phyloP scores from a whole-genome alignment of 2,329 filamentous ascomycete genomes.

The Ilyonectria robusta region DNA sequence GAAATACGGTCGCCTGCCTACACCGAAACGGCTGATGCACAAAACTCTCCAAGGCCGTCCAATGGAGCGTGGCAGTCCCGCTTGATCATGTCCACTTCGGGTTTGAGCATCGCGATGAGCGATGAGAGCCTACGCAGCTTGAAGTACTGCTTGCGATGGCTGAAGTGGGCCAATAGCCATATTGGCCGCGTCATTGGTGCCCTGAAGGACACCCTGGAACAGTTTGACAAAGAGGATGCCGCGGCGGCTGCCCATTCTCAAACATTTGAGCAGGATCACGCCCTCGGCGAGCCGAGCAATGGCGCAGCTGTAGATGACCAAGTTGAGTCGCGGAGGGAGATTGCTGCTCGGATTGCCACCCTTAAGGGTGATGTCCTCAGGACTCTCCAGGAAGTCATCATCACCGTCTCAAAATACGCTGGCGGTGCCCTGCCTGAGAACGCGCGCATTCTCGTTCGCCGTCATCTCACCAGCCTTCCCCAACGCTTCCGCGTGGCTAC shows the following conservation, averaged over 20 bases:
- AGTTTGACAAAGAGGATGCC: conserved; percentile 77
- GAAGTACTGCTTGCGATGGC: conserved; percentile 85
- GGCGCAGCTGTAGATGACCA: conserved; percentile 29
- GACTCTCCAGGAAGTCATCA: conserved; percentile 84
- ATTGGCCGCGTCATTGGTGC: conserved; percentile 82
- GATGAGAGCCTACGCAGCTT: conserved; percentile 88
- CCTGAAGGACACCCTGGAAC: conserved; percentile 81
- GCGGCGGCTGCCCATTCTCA: conserved; percentile 26
- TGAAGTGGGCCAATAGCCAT: conserved; percentile 86
- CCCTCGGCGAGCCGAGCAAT: conserved; percentile 16
- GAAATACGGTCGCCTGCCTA: conserved; percentile 83
- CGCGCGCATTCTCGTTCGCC: conserved; percentile 84
- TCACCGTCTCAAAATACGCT: conserved; percentile 89
- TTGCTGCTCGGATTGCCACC: conserved; percentile 75
- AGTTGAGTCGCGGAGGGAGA: conserved; percentile 56
- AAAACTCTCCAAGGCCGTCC: conserved; percentile 49
- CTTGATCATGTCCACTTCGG: conserved; percentile 90
- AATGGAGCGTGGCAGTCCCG: conserved; percentile 80
- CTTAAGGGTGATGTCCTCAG: conserved; percentile 81
- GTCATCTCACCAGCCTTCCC: conserved; percentile 87
- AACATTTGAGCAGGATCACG: conserved; percentile 26
- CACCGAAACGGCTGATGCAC: conserved; percentile 67
- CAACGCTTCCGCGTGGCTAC: conserved; percentile 84
- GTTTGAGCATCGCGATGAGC: conserved; percentile 91
- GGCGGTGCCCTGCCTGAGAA: conserved; percentile 94